phyloP scores from a whole-genome alignment of 208 protist genomes.

The Crithidia expoeki region DNA sequence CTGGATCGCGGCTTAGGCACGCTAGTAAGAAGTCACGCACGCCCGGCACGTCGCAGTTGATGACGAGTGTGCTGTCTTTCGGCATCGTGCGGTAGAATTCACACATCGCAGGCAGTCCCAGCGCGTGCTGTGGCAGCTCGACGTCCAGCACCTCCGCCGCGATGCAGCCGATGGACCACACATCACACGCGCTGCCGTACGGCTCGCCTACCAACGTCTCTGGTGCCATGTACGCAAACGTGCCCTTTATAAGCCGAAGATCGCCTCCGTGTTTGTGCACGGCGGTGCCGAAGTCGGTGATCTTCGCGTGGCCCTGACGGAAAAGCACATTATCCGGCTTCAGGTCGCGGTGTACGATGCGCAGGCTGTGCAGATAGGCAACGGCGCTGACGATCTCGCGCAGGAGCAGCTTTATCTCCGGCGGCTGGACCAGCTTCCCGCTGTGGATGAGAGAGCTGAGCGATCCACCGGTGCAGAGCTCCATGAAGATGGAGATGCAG shows the following conservation, averaged over 20 bases:
- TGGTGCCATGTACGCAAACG: constrained; percentile 92
- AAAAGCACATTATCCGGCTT: constrained; percentile 90
- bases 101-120: constrained; percentile 72
- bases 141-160: constrained; percentile 86
- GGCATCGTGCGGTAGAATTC: constrained; percentile 71
- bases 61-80: constrained; percentile 41
- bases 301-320: constrained; percentile 61
- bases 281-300: constrained; percentile 86
- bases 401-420: constrained; percentile 61
- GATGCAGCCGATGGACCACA: constrained; percentile 96
- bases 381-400: constrained; percentile 74
- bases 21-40: constrained; percentile 59
- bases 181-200: constrained; percentile 93
- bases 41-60: constrained; percentile 58
- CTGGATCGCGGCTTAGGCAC: constrained; percentile 71
- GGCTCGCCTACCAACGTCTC: constrained; percentile 87
- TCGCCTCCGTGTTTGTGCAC: constrained; percentile 56
- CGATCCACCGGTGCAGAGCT: constrained; percentile 83
- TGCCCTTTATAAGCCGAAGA: constrained; percentile 68
- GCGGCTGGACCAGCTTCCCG: constrained; percentile 42
- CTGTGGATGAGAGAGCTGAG: constrained; percentile 62
- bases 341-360: constrained; percentile 85
- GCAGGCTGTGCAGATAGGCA: constrained; percentile 74
- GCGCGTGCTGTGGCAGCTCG: constrained; percentile 50
- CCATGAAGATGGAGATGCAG: constrained; percentile 91